Conservation (phyloP, 441 rosid species). For the Breynia disticha region DNA sequence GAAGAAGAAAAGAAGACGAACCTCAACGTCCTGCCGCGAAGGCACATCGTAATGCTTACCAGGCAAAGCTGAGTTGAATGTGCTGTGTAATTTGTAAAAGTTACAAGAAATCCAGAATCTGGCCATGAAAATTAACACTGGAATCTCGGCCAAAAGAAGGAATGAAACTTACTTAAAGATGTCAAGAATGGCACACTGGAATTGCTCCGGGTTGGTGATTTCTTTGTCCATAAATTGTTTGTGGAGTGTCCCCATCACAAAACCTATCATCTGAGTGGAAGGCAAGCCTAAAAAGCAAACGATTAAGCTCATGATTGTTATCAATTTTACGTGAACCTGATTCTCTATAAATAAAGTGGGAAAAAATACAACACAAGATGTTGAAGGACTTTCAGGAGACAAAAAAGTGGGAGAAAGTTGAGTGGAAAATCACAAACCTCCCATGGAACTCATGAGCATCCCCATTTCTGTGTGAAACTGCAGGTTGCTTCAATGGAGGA, state of each 20-base stretch:
- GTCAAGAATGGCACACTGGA: not conserved
- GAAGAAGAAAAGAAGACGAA: constrained; percentile 4
- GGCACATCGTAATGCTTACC: constrained; percentile 80
- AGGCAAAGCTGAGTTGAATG: constrained; percentile 76
- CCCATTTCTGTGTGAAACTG: not conserved
- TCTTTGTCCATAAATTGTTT: constrained; percentile 1
- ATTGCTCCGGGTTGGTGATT: not conserved
- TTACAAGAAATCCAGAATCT: too few species aligned
- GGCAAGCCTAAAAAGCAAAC: not conserved
- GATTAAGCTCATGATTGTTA: not conserved
- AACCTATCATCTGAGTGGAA: not conserved
- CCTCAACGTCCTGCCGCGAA: constrained; percentile 42
- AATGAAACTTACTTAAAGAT: not conserved
- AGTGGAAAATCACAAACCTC: not conserved
- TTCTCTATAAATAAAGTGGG: not conserved
- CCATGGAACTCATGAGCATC: not conserved
- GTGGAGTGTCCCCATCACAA: not conserved
- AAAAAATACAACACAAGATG: not conserved
- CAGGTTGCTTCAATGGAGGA: not conserved
- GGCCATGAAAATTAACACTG: too few species aligned
- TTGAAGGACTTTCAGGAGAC: not conserved
- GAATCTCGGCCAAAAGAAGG: not conserved
- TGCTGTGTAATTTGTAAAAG: constrained; percentile 23
- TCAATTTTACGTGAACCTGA: not conserved
- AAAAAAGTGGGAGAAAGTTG: not conserved